Evolutionary conservation across 148 eudicot genomes (phyloP).

Genomic region (Arctostaphylos glauca): DNA sequence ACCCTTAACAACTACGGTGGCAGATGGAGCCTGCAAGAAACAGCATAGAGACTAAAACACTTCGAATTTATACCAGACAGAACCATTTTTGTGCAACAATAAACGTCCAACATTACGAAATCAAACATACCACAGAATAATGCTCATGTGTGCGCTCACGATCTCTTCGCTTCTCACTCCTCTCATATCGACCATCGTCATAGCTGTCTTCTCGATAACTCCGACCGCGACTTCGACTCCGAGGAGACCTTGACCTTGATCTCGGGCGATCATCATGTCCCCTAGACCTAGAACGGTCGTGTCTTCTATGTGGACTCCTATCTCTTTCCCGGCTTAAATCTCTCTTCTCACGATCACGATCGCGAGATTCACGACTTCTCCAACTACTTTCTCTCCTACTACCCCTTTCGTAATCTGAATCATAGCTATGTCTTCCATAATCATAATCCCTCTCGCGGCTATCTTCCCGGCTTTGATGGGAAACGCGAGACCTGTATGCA

Average conservation of each 20-base stretch:
- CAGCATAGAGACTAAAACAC: neutral
- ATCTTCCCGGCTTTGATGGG: constrained; percentile 54
- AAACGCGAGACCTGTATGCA: constrained; percentile 60
- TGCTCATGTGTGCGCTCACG: constrained; percentile 68
- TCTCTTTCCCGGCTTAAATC: constrained; percentile 41
- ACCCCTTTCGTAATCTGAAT: constrained; percentile 80
- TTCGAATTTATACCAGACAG: constrained; percentile 7
- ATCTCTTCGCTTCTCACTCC: constrained; percentile 72
- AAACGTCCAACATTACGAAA: neutral
- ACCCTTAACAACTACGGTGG: constrained; percentile 94
- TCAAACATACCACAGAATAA: constrained; percentile 53
- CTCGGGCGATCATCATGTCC: constrained; percentile 67
- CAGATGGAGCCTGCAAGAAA: constrained; percentile 71
- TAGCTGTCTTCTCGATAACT: constrained; percentile 82
- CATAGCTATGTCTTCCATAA: constrained; percentile 75
- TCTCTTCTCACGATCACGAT: constrained; percentile 56
- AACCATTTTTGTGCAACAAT: neutral
- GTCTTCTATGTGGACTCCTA: constrained; percentile 66
- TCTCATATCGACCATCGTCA: constrained; percentile 63
- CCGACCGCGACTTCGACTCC: constrained; percentile 77
- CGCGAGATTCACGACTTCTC: constrained; percentile 82
- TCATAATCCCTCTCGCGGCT: constrained; percentile 90
- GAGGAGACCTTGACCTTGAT: constrained; percentile 66
- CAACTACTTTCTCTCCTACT: constrained; percentile 76
- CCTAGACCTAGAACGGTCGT: constrained; percentile 71